Evolutionary conservation across 2,329 filamentous ascomycete species (phyloP).

Genomic region (Talaromyces sp.): DNA sequence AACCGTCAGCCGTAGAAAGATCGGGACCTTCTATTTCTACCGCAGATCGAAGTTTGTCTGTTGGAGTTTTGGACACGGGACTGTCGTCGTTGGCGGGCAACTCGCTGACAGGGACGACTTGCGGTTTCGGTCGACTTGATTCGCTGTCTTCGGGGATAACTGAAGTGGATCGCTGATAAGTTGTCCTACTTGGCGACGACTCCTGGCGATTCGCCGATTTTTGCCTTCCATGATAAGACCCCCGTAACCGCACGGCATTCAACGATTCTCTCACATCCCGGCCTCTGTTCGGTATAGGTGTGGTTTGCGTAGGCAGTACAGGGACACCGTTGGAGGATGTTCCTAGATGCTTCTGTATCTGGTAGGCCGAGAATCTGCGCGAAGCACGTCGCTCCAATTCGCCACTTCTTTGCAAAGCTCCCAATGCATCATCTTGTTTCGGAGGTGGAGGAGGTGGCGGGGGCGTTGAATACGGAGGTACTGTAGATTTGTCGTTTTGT

Average conservation of each 20-base stretch:
- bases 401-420: constrained; percentile 83
- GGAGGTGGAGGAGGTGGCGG: constrained; percentile 78
- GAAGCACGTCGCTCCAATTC: constrained; percentile 91
- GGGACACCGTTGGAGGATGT: constrained; percentile 76
- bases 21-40: constrained; percentile 35
- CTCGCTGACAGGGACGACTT: constrained; percentile 27
- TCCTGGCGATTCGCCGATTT: constrained; percentile 54
- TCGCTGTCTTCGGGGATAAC: constrained; percentile 62
- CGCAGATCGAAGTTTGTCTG: constrained; percentile 57
- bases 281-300: constrained; percentile 69
- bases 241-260: constrained; percentile 62
- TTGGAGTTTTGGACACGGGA: constrained; percentile 56
- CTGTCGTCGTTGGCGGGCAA: constrained; percentile 36
- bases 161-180: constrained; percentile 37
- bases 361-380: constrained; percentile 89
- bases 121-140: constrained; percentile 37
- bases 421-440: constrained; percentile 82
- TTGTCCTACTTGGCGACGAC: constrained; percentile 56
- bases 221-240: constrained; percentile 53
- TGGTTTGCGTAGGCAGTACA: constrained; percentile 62
- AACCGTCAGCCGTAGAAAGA: constrained; percentile 49
- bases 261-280: constrained; percentile 74
- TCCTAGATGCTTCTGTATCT: constrained; percentile 91
- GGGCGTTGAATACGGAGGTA: constrained; percentile 57
- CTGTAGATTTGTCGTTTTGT: constrained; percentile 22